Conservation (phyloP, 257 asterid species). For the Nicotiana paniculata region DNA sequence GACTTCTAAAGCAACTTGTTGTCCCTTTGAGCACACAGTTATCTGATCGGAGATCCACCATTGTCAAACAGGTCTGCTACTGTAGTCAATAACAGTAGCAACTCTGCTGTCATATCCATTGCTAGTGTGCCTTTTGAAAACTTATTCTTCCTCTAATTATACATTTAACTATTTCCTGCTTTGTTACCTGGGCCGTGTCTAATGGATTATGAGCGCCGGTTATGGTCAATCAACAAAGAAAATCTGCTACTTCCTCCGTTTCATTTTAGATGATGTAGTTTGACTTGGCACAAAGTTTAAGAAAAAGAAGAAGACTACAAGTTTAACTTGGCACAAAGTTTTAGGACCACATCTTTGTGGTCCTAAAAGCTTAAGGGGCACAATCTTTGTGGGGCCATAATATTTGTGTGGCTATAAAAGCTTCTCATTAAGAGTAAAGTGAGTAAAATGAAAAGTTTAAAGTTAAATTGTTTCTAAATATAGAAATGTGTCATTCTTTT, state of each 20-base stretch:
- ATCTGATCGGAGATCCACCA: constrained; percentile 96
- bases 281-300: too few species aligned
- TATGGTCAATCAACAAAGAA: background rate
- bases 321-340: too few species aligned
- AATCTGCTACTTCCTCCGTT: background rate
- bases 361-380: too few species aligned
- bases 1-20: constrained; percentile 87
- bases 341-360: too few species aligned
- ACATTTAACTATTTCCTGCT: background rate
- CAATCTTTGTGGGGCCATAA: too few species aligned
- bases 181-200: background rate
- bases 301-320: too few species aligned
- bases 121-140: background rate
- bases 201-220: background rate
- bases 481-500: too few species aligned
- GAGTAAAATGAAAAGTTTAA: too few species aligned
- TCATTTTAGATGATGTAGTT: too few species aligned
- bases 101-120: background rate
- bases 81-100: background rate
- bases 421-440: too few species aligned
- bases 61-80: constrained; percentile 81
- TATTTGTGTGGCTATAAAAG: too few species aligned
- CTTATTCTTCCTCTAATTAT: background rate
- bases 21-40: constrained; percentile 85
- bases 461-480: too few species aligned